Base-by-base conservation (phyloP, 2,329 filamentous ascomycete genomes). In the Zymoseptoria crescenta region DNA sequence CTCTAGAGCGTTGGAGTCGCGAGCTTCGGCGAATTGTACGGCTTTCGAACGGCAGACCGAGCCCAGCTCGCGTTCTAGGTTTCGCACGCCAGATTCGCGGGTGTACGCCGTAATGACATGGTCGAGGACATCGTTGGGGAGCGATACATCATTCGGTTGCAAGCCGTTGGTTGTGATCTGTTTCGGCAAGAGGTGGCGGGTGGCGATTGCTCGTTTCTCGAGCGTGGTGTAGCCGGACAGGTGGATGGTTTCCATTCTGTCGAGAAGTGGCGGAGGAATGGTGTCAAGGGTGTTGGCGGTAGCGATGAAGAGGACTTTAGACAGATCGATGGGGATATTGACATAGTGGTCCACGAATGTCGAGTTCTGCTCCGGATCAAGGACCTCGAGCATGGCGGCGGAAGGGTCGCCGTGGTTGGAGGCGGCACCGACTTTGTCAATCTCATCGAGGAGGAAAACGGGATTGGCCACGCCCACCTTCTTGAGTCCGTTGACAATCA, bases 21-120 rank as follows among this genome's bases (percentile, higher is more conserved):
- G 89, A 55, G 91, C 89, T 71, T 96, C 92, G 51, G 94, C 90
- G 74, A 86, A 97, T 74, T 97, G 89, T 20, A 99, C 94, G 2
- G 94, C 94, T 78, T 96, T 96, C 68, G 89, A 87, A 62, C 94
- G 90, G 74, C 94, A 96, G 48, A 99, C 91, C 16, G 89, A 90
- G 49, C 93, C 93, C 67, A 99, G 88, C 75, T 99, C 94, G 62
- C 94, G 89, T 76, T 99, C 94, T 21, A 99, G 82, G 70, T 96
- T 97, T 67, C 94, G 91, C 30, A 99, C 94, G 49, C 94, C 94
- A 56, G 93, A 89, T 76, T 99, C 94, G 63, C 93, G 91, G 49
- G 94, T 99, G 78, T 99, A 99, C 28, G 88, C 87, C 69, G 94
- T 94, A 68, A 97, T 97, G 65, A 96, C 91, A 74, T 95, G 96